A percentile compares a stretch with the other conserved stretches of the same genome.
Evolutionary conservation across 1,284 basidiomycete genomes (phyloP).

Genomic region (Trichosporon asahii): DNA sequence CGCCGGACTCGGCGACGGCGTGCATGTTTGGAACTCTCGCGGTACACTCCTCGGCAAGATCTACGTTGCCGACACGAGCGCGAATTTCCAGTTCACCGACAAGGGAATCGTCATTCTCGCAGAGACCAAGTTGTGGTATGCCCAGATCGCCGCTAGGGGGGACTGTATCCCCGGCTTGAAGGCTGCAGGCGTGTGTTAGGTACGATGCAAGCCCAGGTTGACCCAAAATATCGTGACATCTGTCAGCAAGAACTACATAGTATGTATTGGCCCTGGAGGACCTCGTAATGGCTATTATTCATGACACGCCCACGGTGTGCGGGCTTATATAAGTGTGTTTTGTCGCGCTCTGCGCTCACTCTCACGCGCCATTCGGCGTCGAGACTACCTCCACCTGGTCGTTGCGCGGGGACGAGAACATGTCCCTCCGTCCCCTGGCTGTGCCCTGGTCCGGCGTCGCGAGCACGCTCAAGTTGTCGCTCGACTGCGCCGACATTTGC

Average conservation of each 20-base stretch:
- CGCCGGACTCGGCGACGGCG: constrained; percentile 66
- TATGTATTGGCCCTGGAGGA: background rate
- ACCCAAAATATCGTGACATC: constrained; percentile 5
- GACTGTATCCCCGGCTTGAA: constrained; percentile 32
- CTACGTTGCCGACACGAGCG: constrained; percentile 60
- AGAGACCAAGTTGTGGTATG: constrained; percentile 65
- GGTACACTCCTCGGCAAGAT: constrained; percentile 71
- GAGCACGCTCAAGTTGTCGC: constrained; percentile 15
- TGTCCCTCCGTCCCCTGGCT: background rate
- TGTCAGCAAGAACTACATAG: constrained; percentile 2
- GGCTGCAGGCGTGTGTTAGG: background rate
- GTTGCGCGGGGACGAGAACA: constrained; percentile 3
- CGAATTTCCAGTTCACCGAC: constrained; percentile 65
- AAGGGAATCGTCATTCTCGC: constrained; percentile 64
- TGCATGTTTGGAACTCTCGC: constrained; percentile 64
- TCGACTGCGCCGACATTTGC: constrained; percentile 17
- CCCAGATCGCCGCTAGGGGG: constrained; percentile 55
- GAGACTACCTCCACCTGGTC: constrained; percentile 6
- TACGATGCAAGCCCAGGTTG: background rate
- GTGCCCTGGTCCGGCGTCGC: constrained; percentile 1
- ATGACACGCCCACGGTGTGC: background rate
- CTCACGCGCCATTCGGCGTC: background rate
- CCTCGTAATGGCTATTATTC: constrained; percentile 1
- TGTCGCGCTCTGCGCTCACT: background rate
- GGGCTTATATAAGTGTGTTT: background rate